phyloP scores from a whole-genome alignment of 2,329 filamentous ascomycete species.

The Myriangium duriaei region DNA sequence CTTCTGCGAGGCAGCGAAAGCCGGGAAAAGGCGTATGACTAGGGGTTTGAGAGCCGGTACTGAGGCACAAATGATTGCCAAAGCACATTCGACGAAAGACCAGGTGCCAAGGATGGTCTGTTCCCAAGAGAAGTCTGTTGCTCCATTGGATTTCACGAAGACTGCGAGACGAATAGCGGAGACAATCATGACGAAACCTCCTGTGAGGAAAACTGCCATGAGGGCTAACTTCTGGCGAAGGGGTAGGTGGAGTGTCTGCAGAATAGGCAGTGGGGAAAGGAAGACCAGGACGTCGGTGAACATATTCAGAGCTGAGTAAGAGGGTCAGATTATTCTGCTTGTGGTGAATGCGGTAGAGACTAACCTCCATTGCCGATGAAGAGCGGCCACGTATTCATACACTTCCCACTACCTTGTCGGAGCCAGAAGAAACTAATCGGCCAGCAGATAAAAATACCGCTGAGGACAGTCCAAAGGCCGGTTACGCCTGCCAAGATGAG shows the following conservation, averaged over 20 bases:
- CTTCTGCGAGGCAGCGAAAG: conserved; percentile 8
- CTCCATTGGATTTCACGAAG: conserved; percentile 15
- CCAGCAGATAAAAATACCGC: conserved; percentile 28
- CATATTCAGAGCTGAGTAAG: conserved; percentile 26
- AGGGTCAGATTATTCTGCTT: no score
- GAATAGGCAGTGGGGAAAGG: conserved; percentile 22
- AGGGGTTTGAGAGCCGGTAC: conserved; percentile 32
- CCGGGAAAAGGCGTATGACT: conserved; percentile 24
- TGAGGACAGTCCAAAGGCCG: conserved; percentile 22
- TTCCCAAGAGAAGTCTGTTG: conserved; percentile 18
- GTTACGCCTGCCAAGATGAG: conserved; percentile 22
- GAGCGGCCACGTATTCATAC: conserved; percentile 27
- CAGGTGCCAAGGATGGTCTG: conserved; percentile 23
- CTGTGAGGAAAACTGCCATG: conserved; percentile 24
- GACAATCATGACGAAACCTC: conserved; percentile 19
- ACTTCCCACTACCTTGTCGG: conserved; percentile 20
- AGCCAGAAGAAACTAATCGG: conserved; percentile 32
- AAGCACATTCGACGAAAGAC: conserved; percentile 31
- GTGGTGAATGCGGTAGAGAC: no score
- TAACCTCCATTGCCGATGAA: conserved; percentile 28
- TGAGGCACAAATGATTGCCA: conserved; percentile 33
- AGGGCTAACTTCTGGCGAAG: conserved; percentile 22
- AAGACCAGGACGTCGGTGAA: conserved; percentile 25
- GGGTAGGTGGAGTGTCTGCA: conserved; percentile 23
- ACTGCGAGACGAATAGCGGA: conserved; percentile 20